Conservation (phyloP, 2,329 filamentous ascomycete species). For the Dactylellina drechsleri region DNA sequence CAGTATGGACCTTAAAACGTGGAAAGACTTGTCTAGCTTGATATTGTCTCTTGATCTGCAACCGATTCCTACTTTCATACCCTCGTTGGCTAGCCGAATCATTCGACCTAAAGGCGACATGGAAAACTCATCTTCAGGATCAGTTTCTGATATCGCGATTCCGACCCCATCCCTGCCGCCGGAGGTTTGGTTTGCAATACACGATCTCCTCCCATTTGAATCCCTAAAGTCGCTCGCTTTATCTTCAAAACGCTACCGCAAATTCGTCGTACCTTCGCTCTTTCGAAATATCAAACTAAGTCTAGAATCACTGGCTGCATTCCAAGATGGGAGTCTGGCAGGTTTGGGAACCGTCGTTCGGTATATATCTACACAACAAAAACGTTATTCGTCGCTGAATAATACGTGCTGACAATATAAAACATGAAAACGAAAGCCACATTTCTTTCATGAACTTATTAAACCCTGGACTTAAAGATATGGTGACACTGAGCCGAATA, state of each 20-base stretch:
- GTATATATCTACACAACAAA: background rate
- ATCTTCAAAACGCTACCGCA: background rate
- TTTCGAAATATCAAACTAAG: constrained; percentile 14
- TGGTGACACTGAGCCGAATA: constrained; percentile 1
- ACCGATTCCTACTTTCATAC: too few relatives aligned
- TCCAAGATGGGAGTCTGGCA: background rate
- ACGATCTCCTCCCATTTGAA: background rate
- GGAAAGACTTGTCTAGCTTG: too few relatives aligned
- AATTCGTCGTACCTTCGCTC: background rate
- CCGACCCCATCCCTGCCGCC: background rate
- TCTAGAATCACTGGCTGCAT: constrained; percentile 5
- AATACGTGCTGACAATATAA: too few relatives aligned
- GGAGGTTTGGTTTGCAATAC: constrained; percentile 20
- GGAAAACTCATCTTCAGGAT: too few relatives aligned
- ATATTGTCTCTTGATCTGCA: too few relatives aligned
- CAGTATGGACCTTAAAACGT: too few relatives aligned
- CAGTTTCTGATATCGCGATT: too few relatives aligned
- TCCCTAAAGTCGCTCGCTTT: constrained; percentile 10
- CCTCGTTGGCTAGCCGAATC: too few relatives aligned
- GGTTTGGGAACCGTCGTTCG: constrained; percentile 3
- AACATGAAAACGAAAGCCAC: background rate
- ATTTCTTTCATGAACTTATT: constrained; percentile 11
- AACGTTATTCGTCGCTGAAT: too few relatives aligned
- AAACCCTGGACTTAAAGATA: background rate
- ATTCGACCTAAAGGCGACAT: too few relatives aligned